Evolutionary conservation across 1,139 yeast genomes (phyloP).

Genomic region (Yamadazyma oceani): DNA sequence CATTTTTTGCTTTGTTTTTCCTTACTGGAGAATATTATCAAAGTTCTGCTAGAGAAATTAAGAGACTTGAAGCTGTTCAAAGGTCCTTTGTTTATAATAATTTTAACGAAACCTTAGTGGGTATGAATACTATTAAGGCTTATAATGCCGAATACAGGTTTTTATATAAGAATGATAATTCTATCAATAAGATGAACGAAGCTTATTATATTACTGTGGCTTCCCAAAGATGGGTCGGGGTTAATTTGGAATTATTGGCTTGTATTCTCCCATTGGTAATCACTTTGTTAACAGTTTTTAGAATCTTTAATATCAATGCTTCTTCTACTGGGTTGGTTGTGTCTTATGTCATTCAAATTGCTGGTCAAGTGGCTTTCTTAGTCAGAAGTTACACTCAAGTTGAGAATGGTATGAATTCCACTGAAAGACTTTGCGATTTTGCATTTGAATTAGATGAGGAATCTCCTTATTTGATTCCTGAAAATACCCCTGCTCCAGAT

Average conservation of each 20-base stretch:
- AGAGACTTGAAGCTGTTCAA: constrained; percentile 45
- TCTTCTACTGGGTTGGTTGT: constrained; percentile 46
- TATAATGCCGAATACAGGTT: constrained; percentile 33
- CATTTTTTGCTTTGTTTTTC: constrained; percentile 34
- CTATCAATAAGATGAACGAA: constrained; percentile 42
- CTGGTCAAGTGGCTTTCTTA: constrained; percentile 42
- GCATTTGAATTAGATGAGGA: constrained; percentile 66
- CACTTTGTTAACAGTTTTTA: constrained; percentile 41
- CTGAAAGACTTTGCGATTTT: constrained; percentile 44
- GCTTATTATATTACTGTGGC: constrained; percentile 44
- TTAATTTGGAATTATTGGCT: constrained; percentile 41
- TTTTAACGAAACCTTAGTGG: constrained; percentile 46
- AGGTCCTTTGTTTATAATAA: constrained; percentile 48
- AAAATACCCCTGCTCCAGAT: constrained; percentile 64
- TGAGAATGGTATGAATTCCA: constrained; percentile 49
- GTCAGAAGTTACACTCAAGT: constrained; percentile 47
- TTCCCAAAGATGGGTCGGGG: constrained; percentile 46
- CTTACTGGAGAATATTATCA: constrained; percentile 42
- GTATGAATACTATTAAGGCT: constrained; percentile 45
- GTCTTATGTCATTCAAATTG: constrained; percentile 45
- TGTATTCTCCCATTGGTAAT: constrained; percentile 39
- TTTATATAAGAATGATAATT: constrained; percentile 35
- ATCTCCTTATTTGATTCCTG: constrained; percentile 60
- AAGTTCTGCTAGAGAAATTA: constrained; percentile 46
- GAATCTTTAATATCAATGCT: constrained; percentile 40